These are phyloP conservation scores for Trichoderma sp. DNA, from an alignment of 2,329 filamentous ascomycete genomes.

Conservation along the genomic window DNA sequence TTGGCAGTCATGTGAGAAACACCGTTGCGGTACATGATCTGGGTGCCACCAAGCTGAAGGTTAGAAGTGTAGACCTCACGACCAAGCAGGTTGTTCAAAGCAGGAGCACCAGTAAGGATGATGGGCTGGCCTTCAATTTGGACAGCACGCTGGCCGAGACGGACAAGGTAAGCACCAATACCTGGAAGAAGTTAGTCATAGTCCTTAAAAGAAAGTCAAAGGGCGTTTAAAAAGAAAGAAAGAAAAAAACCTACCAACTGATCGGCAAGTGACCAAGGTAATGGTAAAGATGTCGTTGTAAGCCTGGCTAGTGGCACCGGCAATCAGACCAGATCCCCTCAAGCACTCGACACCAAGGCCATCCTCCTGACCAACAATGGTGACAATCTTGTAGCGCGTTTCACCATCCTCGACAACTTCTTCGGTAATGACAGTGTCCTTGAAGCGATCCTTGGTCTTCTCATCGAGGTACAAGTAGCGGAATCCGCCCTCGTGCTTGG, in stretches of 20 bases:
- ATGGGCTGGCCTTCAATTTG: constrained; percentile 99
- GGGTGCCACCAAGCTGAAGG: constrained; percentile 98
- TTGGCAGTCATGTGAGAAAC: constrained; percentile 98
- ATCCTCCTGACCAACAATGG: constrained; percentile 89
- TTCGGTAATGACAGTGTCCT: constrained; percentile 76
- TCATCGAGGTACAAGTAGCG: constrained; percentile 95
- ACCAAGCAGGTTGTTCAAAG: constrained; percentile 96
- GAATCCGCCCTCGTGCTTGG: constrained; percentile 84
- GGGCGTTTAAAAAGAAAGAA: too few relatives aligned
- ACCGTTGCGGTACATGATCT: constrained; percentile 99
- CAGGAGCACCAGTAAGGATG: constrained; percentile 94
- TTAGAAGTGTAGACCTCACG: constrained; percentile 99
- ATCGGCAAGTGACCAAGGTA: constrained; percentile 95
- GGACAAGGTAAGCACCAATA: constrained; percentile 98
- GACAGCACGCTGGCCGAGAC: constrained; percentile 95
- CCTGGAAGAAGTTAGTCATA: constrained; percentile 44
- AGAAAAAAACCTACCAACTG: constrained; percentile 68
- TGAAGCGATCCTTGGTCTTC: constrained; percentile 82
- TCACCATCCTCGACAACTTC: constrained; percentile 83
- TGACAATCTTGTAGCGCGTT: constrained; percentile 89
- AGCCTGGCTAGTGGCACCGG: constrained; percentile 91
- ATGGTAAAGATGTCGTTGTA: constrained; percentile 99
- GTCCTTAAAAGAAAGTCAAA: too few relatives aligned
- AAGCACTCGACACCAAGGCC: constrained; percentile 97
- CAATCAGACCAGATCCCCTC: constrained; percentile 95